These are phyloP conservation scores for Fusarium sp. DNA, from an alignment of 2,329 filamentous ascomycete genomes.

Conservation along the genomic window DNA sequence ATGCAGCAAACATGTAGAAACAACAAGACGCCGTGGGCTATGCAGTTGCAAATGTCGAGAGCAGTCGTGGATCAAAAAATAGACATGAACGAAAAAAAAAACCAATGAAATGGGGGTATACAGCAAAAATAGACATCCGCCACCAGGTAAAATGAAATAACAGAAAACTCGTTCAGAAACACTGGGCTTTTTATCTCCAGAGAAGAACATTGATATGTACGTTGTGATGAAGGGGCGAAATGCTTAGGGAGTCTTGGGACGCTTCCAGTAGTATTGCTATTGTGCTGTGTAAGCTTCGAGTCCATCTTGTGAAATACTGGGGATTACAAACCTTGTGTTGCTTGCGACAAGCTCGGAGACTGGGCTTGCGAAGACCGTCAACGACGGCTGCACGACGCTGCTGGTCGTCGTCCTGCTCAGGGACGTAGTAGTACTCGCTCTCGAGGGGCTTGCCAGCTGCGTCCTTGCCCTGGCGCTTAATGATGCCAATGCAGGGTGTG, in stretches of 20 bases:
- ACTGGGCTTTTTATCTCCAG: slow-evolving; percentile 22
- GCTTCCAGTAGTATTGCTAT: slow-evolving; percentile 81
- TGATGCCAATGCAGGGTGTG: slow-evolving; percentile 87
- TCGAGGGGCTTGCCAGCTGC: slow-evolving; percentile 94
- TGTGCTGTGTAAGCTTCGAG: slow-evolving; percentile 35
- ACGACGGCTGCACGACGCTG: slow-evolving; percentile 86
- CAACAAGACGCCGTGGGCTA: slow-evolving; percentile 48
- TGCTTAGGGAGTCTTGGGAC: slow-evolving; percentile 70
- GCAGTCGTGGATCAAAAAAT: slow-evolving; percentile 23
- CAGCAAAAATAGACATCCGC: slow-evolving; percentile 43
- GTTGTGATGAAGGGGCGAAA: slow-evolving; percentile 8
- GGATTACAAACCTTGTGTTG: slow-evolving; percentile 87
- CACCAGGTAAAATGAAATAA: slow-evolving; percentile 13
- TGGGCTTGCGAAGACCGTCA: slow-evolving; percentile 88
- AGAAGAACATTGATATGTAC: slow-evolving; percentile 29
- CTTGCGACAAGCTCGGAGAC: slow-evolving; percentile 90
- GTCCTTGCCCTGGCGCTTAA: slow-evolving; percentile 92
- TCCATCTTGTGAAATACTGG: background rate
- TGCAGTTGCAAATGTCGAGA: slow-evolving; percentile 42
- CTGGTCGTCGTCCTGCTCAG: slow-evolving; percentile 86
- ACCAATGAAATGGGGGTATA: slow-evolving; percentile 44
- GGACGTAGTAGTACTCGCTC: slow-evolving; percentile 97
- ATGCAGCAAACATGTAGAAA: slow-evolving; percentile 43
- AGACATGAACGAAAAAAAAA: slow-evolving; percentile 9
- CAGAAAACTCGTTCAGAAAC: slow-evolving; percentile 24